A percentile compares a stretch with the other conserved stretches of the same genome.
Conservation (phyloP, 768 basidiomycete genomes). For the Pleurotus tuber-regium region DNA sequence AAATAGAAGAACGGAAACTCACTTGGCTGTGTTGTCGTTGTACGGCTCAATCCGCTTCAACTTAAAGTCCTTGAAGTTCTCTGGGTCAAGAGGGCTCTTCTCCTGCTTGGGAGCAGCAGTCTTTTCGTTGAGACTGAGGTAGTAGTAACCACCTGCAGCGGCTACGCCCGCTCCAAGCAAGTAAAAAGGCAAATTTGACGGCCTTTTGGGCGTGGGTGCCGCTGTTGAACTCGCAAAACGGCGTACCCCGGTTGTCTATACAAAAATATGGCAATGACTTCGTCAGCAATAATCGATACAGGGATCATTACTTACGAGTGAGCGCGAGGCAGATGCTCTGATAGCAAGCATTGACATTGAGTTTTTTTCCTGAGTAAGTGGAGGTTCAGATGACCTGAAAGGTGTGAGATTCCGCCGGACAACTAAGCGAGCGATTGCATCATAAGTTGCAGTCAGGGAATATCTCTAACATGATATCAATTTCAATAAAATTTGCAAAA, state of each 20-base stretch:
- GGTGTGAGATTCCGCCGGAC: background rate
- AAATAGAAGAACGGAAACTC: too few species aligned
- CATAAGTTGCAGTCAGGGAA: conserved; percentile 1
- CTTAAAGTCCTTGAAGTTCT: conserved; percentile 77
- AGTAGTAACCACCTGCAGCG: conserved; percentile 46
- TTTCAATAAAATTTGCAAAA: background rate
- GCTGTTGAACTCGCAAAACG: conserved; percentile 43
- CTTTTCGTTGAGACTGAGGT: conserved; percentile 37
- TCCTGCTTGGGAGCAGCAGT: conserved; percentile 38
- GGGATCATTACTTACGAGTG: conserved; percentile 31
- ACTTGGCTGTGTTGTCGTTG: conserved; percentile 93
- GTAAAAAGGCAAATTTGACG: conserved; percentile 46
- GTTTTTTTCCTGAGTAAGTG: background rate
- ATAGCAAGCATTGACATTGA: background rate
- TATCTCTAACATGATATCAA: background rate
- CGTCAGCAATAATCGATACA: background rate
- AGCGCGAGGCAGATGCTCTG: conserved; percentile 31
- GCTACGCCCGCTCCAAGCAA: conserved; percentile 47
- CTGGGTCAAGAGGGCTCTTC: conserved; percentile 71
- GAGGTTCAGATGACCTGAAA: background rate
- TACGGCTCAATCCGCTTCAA: conserved; percentile 80
- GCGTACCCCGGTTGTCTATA: conserved; percentile 36
- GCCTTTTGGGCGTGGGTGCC: conserved; percentile 38
- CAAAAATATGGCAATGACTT: conserved; percentile 1
- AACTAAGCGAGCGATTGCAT: conserved; percentile 10